phyloP scores from a whole-genome alignment of 1,284 basidiomycete genomes.

The Exobasidium cylindrosporum region DNA sequence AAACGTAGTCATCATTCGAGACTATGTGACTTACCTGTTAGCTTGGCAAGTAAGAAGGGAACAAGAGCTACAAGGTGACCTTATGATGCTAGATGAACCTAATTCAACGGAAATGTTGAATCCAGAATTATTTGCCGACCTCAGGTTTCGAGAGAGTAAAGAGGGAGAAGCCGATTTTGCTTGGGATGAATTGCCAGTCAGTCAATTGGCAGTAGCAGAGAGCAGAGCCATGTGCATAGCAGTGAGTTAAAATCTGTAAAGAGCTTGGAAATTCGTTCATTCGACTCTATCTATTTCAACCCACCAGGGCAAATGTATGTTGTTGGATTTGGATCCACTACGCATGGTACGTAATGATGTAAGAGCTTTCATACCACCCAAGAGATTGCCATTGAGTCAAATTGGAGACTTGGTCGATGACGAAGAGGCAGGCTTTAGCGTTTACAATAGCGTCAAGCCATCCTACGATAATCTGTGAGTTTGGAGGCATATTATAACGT shows the following conservation, averaged over 20 bases:
- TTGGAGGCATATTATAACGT: too few species aligned
- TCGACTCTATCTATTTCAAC: background rate
- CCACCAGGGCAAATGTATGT: background rate
- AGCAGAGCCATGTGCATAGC: slow-evolving; percentile 29
- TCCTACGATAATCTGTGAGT: background rate
- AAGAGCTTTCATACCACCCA: background rate
- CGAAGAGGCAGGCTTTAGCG: slow-evolving; percentile 1
- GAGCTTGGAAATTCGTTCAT: too few species aligned
- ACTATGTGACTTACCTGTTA: slow-evolving; percentile 22
- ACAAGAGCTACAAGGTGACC: background rate
- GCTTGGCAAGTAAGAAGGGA: background rate
- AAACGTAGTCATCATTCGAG: slow-evolving; percentile 32
- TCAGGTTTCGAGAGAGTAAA: background rate
- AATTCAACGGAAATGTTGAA: background rate
- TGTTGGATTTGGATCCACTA: slow-evolving; percentile 1
- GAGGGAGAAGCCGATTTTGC: background rate
- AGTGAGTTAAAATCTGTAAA: slow-evolving; percentile 6
- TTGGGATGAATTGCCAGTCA: background rate
- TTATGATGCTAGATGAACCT: too few species aligned
- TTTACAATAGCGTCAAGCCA: background rate
- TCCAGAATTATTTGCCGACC: slow-evolving; percentile 3
- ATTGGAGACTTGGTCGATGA: background rate
- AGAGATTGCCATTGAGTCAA: background rate
- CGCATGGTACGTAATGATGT: background rate
- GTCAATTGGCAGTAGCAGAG: slow-evolving; percentile 31